Conservation (phyloP, 164 flowering plant species). For the Kalanchoe fedtschenkoi region DNA sequence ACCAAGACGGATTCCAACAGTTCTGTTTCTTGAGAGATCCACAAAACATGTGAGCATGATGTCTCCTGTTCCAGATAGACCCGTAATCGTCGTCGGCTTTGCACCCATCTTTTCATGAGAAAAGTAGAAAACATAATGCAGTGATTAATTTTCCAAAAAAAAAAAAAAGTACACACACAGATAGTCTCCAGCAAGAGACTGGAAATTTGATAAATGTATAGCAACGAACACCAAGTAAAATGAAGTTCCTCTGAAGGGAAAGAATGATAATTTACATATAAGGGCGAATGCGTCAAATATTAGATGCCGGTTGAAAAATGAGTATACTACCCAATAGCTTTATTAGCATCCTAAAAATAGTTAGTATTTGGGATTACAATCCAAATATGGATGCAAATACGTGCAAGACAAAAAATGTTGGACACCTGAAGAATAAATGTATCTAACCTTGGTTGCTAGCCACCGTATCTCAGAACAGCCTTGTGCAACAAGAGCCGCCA, state of each 20-base stretch:
- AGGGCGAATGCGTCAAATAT: no score
- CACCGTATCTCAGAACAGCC: conserved; percentile 97
- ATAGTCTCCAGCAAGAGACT: background rate
- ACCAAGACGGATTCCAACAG: conserved; percentile 89
- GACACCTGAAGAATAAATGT: background rate
- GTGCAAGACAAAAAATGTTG: background rate
- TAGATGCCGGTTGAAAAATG: background rate
- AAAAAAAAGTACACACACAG: background rate
- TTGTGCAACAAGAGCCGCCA: conserved; percentile 99
- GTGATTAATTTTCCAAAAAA: background rate
- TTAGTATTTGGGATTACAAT: background rate
- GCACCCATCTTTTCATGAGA: conserved; percentile 74
- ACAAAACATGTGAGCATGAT: conserved; percentile 97
- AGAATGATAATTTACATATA: background rate
- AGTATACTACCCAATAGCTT: background rate
- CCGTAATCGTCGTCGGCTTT: conserved; percentile 80
- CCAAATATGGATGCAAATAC: background rate
- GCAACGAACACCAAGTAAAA: background rate
- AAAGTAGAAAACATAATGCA: conserved; percentile 1
- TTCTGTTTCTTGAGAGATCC: conserved; percentile 86
- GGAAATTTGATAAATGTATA: background rate
- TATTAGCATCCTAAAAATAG: background rate
- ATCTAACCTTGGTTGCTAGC: conserved; percentile 82
- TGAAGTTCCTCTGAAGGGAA: background rate
- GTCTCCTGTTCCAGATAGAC: conserved; percentile 93